Percentiles rank a stretch among this genome's conserved stretches.
phyloP scores from a whole-genome alignment of 2,329 filamentous ascomycete species.

The Calonectria pseudoturangicola region DNA sequence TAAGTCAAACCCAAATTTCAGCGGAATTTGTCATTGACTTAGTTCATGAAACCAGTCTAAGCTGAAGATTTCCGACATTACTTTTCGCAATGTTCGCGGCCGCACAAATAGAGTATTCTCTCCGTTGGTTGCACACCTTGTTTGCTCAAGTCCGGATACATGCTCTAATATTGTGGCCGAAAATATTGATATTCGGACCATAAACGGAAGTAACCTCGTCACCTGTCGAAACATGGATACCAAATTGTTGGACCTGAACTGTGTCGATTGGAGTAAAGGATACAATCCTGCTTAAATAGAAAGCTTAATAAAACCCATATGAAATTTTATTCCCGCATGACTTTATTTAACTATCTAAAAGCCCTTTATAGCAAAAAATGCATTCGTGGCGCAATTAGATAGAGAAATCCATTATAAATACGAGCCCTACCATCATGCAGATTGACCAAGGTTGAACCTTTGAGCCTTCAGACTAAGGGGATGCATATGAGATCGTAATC shows the following conservation, averaged over 20 bases:
- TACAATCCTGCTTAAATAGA: conserved; percentile 14
- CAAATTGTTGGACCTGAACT: neutral
- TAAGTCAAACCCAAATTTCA: neutral
- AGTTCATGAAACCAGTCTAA: neutral
- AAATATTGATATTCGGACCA: conserved; percentile 19
- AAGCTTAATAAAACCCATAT: neutral
- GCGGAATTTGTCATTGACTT: neutral
- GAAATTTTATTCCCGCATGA: too few relatives aligned
- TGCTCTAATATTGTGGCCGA: conserved; percentile 22
- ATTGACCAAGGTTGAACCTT: too few relatives aligned
- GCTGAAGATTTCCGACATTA: conserved; percentile 19
- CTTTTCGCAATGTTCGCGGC: conserved; percentile 16
- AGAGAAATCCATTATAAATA: too few relatives aligned
- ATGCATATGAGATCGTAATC: too few relatives aligned
- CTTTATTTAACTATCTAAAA: too few relatives aligned
- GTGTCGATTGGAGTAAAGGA: conserved; percentile 25
- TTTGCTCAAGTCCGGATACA: conserved; percentile 13
- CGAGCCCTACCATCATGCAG: too few relatives aligned
- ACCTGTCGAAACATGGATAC: conserved; percentile 12
- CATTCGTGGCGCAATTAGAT: too few relatives aligned
- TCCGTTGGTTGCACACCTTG: conserved; percentile 14
- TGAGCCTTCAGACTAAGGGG: too few relatives aligned
- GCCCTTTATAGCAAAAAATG: too few relatives aligned
- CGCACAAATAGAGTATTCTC: conserved; percentile 21
- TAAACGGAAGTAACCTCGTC: conserved; percentile 11